Evolutionary conservation across 2,329 filamentous ascomycete species (phyloP).

Genomic region (Metarhizium anisopliae): DNA sequence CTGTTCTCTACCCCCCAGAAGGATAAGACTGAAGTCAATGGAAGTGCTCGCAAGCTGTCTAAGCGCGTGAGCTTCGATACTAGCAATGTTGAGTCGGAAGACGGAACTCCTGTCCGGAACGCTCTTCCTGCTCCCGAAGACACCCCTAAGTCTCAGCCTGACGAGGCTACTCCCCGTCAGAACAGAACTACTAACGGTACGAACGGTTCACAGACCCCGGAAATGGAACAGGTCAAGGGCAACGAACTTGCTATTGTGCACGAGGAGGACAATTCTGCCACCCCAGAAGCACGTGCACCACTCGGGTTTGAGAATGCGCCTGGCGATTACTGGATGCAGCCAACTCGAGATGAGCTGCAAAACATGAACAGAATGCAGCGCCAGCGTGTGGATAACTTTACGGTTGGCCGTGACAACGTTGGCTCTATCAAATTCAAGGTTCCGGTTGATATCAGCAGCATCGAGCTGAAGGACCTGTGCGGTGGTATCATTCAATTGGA

Average conservation of each 20-base stretch:
- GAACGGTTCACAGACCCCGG: slow-evolving; percentile 35
- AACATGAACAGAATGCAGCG: slow-evolving; percentile 74
- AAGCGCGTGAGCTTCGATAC: slow-evolving; percentile 93
- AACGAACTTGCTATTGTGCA: slow-evolving; percentile 73
- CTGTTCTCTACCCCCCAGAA: slow-evolving; percentile 54
- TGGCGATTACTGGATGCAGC: slow-evolving; percentile 82
- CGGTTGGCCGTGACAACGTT: slow-evolving; percentile 72
- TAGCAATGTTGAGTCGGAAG: slow-evolving; percentile 33
- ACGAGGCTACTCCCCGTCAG: slow-evolving; percentile 37
- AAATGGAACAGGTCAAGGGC: slow-evolving; percentile 64
- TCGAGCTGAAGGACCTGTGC: slow-evolving; percentile 73
- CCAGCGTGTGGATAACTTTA: slow-evolving; percentile 64
- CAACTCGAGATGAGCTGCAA: slow-evolving; percentile 63
- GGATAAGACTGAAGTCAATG: slow-evolving; percentile 34
- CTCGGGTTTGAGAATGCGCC: slow-evolving; percentile 38
- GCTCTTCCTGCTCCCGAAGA: slow-evolving; percentile 26
- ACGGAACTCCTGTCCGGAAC: slow-evolving; percentile 23
- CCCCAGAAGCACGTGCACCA: slow-evolving; percentile 16
- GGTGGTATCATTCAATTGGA: slow-evolving; percentile 68
- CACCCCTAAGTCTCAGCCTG: slow-evolving; percentile 18
- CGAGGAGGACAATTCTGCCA: slow-evolving; percentile 47
- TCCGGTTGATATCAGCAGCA: slow-evolving; percentile 70
- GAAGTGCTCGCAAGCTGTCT: slow-evolving; percentile 46
- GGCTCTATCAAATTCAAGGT: slow-evolving; percentile 76
- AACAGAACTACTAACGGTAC: slow-evolving; percentile 36